These are phyloP conservation scores for Sarocladium brachiariae DNA, from an alignment of 2,329 filamentous ascomycete species.

Conservation along the genomic window DNA sequence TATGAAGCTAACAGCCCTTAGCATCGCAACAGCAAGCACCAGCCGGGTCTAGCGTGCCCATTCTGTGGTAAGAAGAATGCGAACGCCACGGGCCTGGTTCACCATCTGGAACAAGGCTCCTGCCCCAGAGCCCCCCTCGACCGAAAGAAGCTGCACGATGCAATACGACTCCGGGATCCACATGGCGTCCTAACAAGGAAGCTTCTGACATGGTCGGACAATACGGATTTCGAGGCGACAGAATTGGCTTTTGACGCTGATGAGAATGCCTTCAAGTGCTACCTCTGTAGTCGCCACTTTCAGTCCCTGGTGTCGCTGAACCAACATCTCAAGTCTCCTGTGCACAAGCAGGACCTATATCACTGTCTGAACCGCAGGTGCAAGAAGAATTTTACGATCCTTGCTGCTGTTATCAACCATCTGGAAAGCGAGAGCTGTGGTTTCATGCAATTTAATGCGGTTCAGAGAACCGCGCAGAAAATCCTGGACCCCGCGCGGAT, in stretches of 20 bases:
- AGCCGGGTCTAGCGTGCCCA: constrained; percentile 43
- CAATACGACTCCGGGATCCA: constrained; percentile 39
- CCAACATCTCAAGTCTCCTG: background rate
- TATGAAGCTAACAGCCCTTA: constrained; percentile 19
- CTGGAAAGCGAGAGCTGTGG: background rate
- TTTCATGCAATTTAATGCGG: background rate
- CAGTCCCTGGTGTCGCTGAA: background rate
- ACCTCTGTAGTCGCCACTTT: background rate
- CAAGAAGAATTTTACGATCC: background rate
- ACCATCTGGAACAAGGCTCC: constrained; percentile 50
- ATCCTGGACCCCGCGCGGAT: background rate
- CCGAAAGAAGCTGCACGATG: constrained; percentile 38
- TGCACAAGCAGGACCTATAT: constrained; percentile 1
- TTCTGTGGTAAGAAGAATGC: constrained; percentile 43
- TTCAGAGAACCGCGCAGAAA: background rate
- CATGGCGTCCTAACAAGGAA: constrained; percentile 20
- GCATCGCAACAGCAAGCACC: constrained; percentile 48
- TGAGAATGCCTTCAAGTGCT: background rate
- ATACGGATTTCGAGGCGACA: background rate
- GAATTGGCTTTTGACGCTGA: background rate
- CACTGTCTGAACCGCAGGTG: background rate
- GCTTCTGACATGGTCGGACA: background rate
- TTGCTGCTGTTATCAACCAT: background rate
- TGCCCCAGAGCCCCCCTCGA: constrained; percentile 43
- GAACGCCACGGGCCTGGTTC: constrained; percentile 44